Percentiles rank a stretch among this genome's conserved stretches.
phyloP scores from a whole-genome alignment of 1,284 basidiomycete species.

The Irpex sp. region DNA sequence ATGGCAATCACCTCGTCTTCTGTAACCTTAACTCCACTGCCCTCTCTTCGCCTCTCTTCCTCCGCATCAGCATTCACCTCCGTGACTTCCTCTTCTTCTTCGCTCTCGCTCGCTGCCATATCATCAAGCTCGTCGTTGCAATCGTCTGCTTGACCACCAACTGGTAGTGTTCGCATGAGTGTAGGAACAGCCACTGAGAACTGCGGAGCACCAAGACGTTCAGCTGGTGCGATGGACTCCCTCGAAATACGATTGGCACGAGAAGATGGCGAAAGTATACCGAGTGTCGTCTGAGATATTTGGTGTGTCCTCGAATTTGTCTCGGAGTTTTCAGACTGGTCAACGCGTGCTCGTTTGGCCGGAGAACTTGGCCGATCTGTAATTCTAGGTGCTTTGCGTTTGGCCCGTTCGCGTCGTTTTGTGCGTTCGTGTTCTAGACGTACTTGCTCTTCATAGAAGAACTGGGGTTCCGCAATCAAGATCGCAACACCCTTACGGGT shows the following conservation, averaged over 20 bases:
- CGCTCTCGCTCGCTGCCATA: no score
- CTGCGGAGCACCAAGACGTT: no score
- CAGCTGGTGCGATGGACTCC: no score
- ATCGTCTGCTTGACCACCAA: background rate
- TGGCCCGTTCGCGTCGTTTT: background rate
- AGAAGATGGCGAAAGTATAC: no score
- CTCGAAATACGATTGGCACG: no score
- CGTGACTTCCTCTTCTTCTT: background rate
- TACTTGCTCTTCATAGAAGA: background rate
- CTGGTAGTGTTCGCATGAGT: no score
- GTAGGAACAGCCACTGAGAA: no score
- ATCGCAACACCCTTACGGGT: conserved; percentile 10
- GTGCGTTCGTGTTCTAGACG: no score
- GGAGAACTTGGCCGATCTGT: background rate
- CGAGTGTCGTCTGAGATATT: no score
- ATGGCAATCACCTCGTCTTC: background rate
- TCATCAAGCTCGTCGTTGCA: background rate
- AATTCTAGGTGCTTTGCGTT: background rate
- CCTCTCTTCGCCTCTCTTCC: background rate
- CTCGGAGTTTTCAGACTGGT: background rate
- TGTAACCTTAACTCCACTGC: background rate
- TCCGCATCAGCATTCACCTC: background rate
- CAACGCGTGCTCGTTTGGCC: background rate
- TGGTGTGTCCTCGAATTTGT: no score
- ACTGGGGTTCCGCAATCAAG: conserved; percentile 11